Evolutionary conservation across 345 rosid species (phyloP), one percentile per base, ranked within the genome.

Genomic region (Eucalyptus camaldulensis): DNA sequence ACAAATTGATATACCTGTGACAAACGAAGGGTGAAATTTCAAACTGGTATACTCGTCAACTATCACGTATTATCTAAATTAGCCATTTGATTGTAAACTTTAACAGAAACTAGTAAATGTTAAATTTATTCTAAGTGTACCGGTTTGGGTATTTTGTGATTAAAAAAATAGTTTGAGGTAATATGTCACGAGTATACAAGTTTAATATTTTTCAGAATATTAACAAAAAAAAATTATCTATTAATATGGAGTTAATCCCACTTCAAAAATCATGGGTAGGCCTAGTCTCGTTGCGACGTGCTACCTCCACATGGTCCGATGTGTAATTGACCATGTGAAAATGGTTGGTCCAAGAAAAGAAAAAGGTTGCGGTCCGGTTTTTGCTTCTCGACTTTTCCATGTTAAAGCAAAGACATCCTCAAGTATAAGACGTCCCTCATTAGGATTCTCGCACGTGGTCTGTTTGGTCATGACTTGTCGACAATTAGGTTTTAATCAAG

Each of bases 31-130:
- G 25, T 53, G 10, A 53, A 21, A 53, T 53, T 0, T 53, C 58
- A 53, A 53, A 53, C 0, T 2, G 4, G 5, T 53, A 53, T 10
- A 53, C 0, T 0, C 5, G 5, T 21, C 25, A 53, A 53, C 10
- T 53, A 21, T 21, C 10, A 53, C 25, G 5, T 53, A 53, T 53
- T 53, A 53, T 53, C 24, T 53, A 53, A 53, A 53, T 53, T 19
- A 53, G 5, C 58, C 58, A 53, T 53, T 53, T 53, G 58, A 53
- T 0, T 21, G 0, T 53, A 21, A 53, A 56, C 10, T 56, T 56
- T 56, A 56, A 24, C 6, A 0, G 3, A 24, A 10, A 56, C 62
- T 56, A 24, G 13, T 56, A 22, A 10, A 24, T 2, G 27, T 2
- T 56, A 56, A 56, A 56, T 56, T 24, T 9, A 25, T 56, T 10